A percentile compares a stretch with the other conserved stretches of the same genome.
These are phyloP conservation scores for Gymnopilus junonius DNA, from an alignment of 768 basidiomycete species.

Conservation along the genomic window DNA sequence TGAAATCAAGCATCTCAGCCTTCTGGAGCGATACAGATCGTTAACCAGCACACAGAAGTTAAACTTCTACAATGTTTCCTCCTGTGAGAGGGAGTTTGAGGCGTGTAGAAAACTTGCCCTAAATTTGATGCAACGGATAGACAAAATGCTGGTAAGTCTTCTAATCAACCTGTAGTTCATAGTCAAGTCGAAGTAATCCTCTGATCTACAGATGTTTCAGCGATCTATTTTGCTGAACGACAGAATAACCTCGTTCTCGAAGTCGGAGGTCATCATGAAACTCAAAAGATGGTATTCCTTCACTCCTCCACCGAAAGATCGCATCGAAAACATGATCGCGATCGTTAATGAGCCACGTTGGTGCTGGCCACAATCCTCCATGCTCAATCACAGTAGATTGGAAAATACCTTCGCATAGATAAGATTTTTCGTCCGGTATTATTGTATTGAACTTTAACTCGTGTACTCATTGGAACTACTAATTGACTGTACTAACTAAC, in stretches of 20 bases:
- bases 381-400: too few relatives aligned
- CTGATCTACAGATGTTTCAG: not conserved
- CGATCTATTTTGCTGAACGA: not conserved
- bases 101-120: not conserved
- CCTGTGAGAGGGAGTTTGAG: not conserved
- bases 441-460: too few relatives aligned
- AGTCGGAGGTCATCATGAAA: not conserved
- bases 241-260: not conserved
- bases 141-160: not conserved
- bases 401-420: too few relatives aligned
- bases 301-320: not conserved
- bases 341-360: too few relatives aligned
- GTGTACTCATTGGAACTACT: too few relatives aligned
- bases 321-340: too few relatives aligned
- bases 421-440: too few relatives aligned
- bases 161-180: too few relatives aligned
- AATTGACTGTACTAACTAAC: too few relatives aligned
- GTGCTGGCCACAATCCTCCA: too few relatives aligned
- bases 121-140: not conserved
- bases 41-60: not conserved
- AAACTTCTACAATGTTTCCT: not conserved
- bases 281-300: not conserved
- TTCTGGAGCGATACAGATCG: not conserved
- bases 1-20: too few relatives aligned
- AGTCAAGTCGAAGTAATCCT: too few relatives aligned